Percentiles rank a stretch among this genome's conserved stretches.
Conservation (phyloP, 148 eudicot genomes). For the Chenopodium berlandieri region DNA sequence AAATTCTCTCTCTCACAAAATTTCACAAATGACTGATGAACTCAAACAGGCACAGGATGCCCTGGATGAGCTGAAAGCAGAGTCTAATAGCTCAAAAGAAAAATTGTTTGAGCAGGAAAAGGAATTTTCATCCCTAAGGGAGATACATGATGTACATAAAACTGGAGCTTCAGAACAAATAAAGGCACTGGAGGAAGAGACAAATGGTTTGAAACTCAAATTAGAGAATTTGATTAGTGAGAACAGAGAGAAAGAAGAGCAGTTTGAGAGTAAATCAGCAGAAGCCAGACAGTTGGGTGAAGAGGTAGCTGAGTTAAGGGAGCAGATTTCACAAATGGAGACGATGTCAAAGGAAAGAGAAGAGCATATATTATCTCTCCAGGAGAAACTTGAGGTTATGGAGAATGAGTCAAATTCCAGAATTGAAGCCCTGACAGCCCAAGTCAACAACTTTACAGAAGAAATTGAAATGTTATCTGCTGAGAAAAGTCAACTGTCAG, state of each 20-base stretch:
- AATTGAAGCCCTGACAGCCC: slow-evolving; percentile 41
- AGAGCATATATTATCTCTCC: slow-evolving; percentile 39
- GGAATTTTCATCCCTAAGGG: slow-evolving; percentile 36
- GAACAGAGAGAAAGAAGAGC: slow-evolving; percentile 42
- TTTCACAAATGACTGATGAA: slow-evolving; percentile 44
- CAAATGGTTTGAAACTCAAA: slow-evolving; percentile 36
- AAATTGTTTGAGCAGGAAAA: slow-evolving; percentile 37
- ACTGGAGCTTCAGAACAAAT: slow-evolving; percentile 32
- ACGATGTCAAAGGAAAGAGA: slow-evolving; percentile 42
- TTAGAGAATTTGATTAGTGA: slow-evolving; percentile 38
- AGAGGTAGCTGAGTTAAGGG: slow-evolving; percentile 27
- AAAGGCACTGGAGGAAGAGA: slow-evolving; percentile 38
- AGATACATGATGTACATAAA: slow-evolving; percentile 36
- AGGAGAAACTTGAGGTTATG: slow-evolving; percentile 38
- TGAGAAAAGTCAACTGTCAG: slow-evolving; percentile 49
- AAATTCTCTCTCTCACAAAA: slow-evolving; percentile 39
- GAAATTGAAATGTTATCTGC: slow-evolving; percentile 39
- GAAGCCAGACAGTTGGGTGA: slow-evolving; percentile 29
- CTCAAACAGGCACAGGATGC: slow-evolving; percentile 31
- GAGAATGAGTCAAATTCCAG: slow-evolving; percentile 41
- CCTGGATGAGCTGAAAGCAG: slow-evolving; percentile 38
- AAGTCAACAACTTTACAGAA: slow-evolving; percentile 31
- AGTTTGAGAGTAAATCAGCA: slow-evolving; percentile 27
- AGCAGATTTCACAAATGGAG: slow-evolving; percentile 28
- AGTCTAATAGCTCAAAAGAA: slow-evolving; percentile 34